Percentiles rank a stretch among this genome's conserved stretches.
These are phyloP conservation scores for Botrytis medusae DNA, from an alignment of 2,329 filamentous ascomycete species.

Conservation along the genomic window DNA sequence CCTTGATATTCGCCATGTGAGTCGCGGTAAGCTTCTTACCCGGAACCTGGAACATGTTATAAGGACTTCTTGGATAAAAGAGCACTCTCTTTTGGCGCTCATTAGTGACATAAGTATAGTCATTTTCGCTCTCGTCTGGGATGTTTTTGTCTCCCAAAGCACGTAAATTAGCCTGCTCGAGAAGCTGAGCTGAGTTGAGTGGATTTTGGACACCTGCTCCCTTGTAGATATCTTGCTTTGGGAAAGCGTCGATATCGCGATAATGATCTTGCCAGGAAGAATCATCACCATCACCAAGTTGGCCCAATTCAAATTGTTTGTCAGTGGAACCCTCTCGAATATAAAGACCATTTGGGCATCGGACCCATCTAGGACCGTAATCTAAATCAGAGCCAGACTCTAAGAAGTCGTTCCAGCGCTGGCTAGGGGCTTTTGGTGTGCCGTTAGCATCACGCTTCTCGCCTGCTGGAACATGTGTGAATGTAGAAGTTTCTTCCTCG, in stretches of 20 bases:
- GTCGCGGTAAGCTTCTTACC: not conserved
- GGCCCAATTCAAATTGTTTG: not conserved
- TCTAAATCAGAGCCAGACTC: not conserved
- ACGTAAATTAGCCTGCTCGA: not conserved
- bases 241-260: not conserved
- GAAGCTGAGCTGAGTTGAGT: constrained; percentile 11
- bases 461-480: not conserved
- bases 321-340: not conserved
- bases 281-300: not conserved
- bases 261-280: not conserved
- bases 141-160: not conserved
- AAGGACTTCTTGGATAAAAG: constrained; percentile 4
- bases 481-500: not conserved
- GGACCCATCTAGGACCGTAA: not conserved
- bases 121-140: constrained; percentile 2
- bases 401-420: not conserved
- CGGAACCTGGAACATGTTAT: not conserved
- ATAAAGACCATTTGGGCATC: constrained; percentile 3
- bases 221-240: constrained; percentile 9
- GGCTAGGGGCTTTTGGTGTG: not conserved
- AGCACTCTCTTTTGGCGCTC: not conserved
- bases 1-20: not conserved
- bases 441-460: constrained; percentile 10
- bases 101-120: not conserved
- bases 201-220: constrained; percentile 13